phyloP scores from a whole-genome alignment of 2,329 filamentous ascomycete species.

The Magnaporthales sp. region DNA sequence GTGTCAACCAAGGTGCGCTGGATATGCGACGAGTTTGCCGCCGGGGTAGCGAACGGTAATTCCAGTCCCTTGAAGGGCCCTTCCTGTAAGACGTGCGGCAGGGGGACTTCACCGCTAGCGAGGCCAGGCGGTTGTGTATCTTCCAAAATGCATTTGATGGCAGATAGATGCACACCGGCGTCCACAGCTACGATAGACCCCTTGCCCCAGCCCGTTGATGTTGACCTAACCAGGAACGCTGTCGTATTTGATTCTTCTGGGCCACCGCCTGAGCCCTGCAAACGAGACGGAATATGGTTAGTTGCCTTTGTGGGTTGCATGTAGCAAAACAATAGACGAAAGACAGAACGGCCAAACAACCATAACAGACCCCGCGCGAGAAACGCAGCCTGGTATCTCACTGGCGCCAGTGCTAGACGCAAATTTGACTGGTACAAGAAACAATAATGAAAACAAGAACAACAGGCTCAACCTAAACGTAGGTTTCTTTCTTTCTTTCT shows the following conservation, averaged over 20 bases:
- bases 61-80: conserved; percentile 77
- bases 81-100: conserved; percentile 46
- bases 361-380: neutral
- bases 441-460: neutral
- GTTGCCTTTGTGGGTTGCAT: neutral
- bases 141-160: conserved; percentile 73
- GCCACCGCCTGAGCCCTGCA: conserved; percentile 78
- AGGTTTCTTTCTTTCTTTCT: no score
- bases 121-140: conserved; percentile 32
- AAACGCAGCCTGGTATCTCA: neutral
- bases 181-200: conserved; percentile 88
- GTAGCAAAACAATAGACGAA: neutral
- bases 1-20: conserved; percentile 74
- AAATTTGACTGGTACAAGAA: conserved; percentile 8
- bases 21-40: conserved; percentile 74
- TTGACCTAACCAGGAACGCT: conserved; percentile 78
- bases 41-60: conserved; percentile 55
- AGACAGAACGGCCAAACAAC: neutral
- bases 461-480: no score
- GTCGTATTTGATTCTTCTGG: conserved; percentile 86
- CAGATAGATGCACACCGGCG: conserved; percentile 79
- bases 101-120: conserved; percentile 20
- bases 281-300: neutral
- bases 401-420: conserved; percentile 9
- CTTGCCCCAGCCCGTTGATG: conserved; percentile 68